Evolutionary conservation across 345 rosid species (phyloP).

Genomic region (Populus euphratica): DNA sequence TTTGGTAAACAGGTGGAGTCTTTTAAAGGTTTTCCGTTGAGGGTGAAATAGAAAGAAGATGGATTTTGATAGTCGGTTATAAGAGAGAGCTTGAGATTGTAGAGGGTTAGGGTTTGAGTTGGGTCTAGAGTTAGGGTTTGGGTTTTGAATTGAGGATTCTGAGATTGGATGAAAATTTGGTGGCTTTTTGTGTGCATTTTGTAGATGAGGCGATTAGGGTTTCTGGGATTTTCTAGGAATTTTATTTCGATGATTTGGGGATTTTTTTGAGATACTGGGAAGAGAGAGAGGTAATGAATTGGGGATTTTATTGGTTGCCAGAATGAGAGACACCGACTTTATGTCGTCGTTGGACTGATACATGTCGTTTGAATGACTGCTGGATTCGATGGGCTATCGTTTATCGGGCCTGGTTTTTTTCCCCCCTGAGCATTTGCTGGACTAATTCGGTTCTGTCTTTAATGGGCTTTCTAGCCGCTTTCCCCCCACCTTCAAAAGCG

Average conservation of each 20-base stretch:
- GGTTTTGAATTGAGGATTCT: slow-evolving; percentile 13
- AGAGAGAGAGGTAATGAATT: neutral
- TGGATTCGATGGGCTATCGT: neutral
- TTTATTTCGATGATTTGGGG: neutral
- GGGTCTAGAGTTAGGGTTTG: slow-evolving; percentile 43
- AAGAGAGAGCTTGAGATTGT: slow-evolving; percentile 41
- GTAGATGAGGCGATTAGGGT: neutral
- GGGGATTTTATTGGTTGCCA: neutral
- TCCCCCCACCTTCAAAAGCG: neutral
- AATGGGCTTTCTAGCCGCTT: neutral
- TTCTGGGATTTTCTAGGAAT: neutral
- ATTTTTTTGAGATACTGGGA: neutral
- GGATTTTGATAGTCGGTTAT: slow-evolving; percentile 24
- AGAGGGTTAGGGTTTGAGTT: slow-evolving; percentile 38
- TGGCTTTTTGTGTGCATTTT: slow-evolving; percentile 10
- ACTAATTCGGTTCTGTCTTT: neutral
- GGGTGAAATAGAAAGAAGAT: slow-evolving; percentile 45
- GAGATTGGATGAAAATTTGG: slow-evolving; percentile 49
- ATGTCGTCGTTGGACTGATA: neutral
- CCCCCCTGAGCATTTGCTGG: neutral
- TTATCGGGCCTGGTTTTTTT: neutral
- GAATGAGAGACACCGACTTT: neutral
- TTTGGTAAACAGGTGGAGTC: slow-evolving; percentile 40
- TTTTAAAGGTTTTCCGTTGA: slow-evolving; percentile 56
- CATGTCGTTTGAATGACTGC: neutral